Percentiles rank a stretch among this genome's conserved stretches.
Evolutionary conservation across 352 stramenopile species (phyloP).

Genomic region (Aphanomyces stellatus): DNA sequence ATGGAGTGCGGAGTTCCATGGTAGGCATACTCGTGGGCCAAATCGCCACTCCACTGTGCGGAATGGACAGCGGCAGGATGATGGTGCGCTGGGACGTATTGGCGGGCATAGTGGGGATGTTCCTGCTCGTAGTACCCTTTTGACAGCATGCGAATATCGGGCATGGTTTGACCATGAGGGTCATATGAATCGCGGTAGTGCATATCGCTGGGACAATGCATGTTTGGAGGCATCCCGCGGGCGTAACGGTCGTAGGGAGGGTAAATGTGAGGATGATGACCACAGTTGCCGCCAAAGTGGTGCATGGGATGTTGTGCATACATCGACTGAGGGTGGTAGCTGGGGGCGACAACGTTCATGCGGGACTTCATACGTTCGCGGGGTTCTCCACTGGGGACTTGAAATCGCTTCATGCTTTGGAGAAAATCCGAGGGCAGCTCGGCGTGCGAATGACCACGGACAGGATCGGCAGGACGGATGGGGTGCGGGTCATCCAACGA

Average conservation of each 20-base stretch:
- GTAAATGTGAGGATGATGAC: constrained; percentile 23
- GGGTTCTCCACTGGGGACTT: not conserved
- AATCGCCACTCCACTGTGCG: not conserved
- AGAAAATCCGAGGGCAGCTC: constrained; percentile 16
- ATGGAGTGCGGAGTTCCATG: not conserved
- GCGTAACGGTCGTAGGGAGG: constrained; percentile 22
- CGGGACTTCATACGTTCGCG: not conserved
- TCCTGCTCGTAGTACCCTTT: not conserved
- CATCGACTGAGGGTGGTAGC: too few species aligned
- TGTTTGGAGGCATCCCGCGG: not conserved
- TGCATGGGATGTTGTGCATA: too few species aligned
- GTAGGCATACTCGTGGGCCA: not conserved
- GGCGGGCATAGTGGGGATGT: not conserved
- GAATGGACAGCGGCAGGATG: not conserved
- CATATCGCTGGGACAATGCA: too few species aligned
- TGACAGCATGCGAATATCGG: not conserved
- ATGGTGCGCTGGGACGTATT: not conserved
- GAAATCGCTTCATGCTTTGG: constrained; percentile 8
- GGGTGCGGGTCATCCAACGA: not conserved
- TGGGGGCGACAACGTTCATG: too few species aligned
- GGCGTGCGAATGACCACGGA: not conserved
- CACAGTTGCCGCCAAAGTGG: constrained; percentile 24
- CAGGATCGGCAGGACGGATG: not conserved
- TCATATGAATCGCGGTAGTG: too few species aligned
- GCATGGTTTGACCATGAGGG: too few species aligned